A percentile compares a stretch with the other conserved stretches of the same genome.
Evolutionary conservation across 2,329 filamentous ascomycete species (phyloP).

Genomic region (Botrytis cinerea): DNA sequence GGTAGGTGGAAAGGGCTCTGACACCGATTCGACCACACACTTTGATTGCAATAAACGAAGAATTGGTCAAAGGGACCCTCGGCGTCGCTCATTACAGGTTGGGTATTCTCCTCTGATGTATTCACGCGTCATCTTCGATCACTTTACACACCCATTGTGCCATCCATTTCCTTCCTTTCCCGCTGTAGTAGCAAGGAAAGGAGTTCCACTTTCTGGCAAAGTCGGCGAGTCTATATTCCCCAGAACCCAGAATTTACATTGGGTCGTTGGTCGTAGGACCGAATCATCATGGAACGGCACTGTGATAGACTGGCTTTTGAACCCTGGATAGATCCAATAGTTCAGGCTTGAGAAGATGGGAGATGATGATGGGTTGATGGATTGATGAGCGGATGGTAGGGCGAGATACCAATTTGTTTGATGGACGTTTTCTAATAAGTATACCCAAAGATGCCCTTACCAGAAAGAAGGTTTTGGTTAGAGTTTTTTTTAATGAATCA

Average conservation of each 20-base stretch:
- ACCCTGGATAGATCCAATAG: slow-evolving; percentile 9
- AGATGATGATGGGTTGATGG: slow-evolving; percentile 6
- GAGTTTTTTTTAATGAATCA: not conserved
- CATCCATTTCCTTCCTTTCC: not conserved
- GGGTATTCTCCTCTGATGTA: slow-evolving; percentile 18
- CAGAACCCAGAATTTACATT: slow-evolving; percentile 18
- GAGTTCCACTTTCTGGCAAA: slow-evolving; percentile 4
- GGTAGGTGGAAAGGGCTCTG: not conserved
- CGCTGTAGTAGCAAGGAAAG: slow-evolving; percentile 11
- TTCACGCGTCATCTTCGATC: slow-evolving; percentile 21
- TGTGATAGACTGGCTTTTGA: not conserved
- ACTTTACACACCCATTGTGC: slow-evolving; percentile 1
- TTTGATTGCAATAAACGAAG: not conserved
- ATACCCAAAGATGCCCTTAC: slow-evolving; percentile 2
- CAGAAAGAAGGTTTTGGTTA: slow-evolving; percentile 5
- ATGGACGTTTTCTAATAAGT: slow-evolving; percentile 8
- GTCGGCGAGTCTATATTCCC: slow-evolving; percentile 15
- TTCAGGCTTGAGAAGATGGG: slow-evolving; percentile 7
- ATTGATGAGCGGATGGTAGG: slow-evolving; percentile 4
- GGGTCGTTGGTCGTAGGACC: slow-evolving; percentile 17
- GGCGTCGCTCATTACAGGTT: slow-evolving; percentile 20
- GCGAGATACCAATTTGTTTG: not conserved
- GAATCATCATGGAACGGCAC: slow-evolving; percentile 1
- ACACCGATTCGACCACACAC: not conserved
- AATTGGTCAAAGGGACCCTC: slow-evolving; percentile 17